A percentile compares a stretch with the other conserved stretches of the same genome.
Evolutionary conservation across 1,284 basidiomycete species (phyloP).

Genomic region (Ustilago tritici): DNA sequence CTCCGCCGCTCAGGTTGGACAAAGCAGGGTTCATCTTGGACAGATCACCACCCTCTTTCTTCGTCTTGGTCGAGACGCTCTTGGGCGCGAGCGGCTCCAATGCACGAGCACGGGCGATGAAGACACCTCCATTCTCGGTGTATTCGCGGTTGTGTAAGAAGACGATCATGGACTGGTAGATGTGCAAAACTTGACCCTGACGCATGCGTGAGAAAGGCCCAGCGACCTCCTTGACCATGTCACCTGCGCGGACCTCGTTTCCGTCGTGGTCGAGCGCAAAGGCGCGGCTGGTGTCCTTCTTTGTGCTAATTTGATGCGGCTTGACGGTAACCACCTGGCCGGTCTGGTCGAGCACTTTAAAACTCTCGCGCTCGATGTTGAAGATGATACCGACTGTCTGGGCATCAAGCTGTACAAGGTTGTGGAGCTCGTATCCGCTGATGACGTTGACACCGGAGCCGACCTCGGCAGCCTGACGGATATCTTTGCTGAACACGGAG

Average conservation of each 20-base stretch:
- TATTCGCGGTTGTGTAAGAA: constrained; percentile 94
- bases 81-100: constrained; percentile 79
- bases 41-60: constrained; percentile 75
- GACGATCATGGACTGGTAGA: constrained; percentile 92
- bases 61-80: constrained; percentile 67
- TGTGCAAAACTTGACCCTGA: constrained; percentile 93
- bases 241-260: constrained; percentile 80
- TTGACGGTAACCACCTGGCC: constrained; percentile 85
- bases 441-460: constrained; percentile 88
- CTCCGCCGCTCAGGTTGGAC: constrained; percentile 53
- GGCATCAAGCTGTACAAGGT: constrained; percentile 92
- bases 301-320: constrained; percentile 88
- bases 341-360: constrained; percentile 95
- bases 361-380: constrained; percentile 94
- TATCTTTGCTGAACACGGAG: constrained; percentile 95
- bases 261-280: constrained; percentile 92
- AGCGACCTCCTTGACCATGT: constrained; percentile 92
- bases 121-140: constrained; percentile 91
- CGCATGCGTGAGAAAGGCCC: constrained; percentile 81
- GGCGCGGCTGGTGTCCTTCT: constrained; percentile 84
- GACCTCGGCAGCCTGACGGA: constrained; percentile 96
- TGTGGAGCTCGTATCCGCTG: constrained; percentile 94
- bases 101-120: constrained; percentile 77
- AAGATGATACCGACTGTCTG: constrained; percentile 96
- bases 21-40: constrained; percentile 95